phyloP scores from a whole-genome alignment of 1,139 yeast genomes.

The Debaryomyces fabryi region DNA sequence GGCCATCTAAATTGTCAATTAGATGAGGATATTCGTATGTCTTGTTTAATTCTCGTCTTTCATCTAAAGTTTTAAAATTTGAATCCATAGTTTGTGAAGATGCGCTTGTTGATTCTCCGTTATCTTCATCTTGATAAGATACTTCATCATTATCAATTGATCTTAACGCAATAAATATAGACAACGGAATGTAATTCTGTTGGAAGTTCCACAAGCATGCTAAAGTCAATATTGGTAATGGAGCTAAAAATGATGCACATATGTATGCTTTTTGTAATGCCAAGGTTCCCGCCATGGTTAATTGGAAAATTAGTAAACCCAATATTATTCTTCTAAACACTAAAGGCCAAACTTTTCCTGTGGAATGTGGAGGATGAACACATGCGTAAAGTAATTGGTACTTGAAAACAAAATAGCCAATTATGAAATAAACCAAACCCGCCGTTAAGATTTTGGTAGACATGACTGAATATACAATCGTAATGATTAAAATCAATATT shows the following conservation, averaged over 20 bases:
- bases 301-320: conserved; percentile 67
- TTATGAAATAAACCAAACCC: conserved; percentile 60
- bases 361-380: conserved; percentile 72
- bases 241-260: conserved; percentile 70
- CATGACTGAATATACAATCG: conserved; percentile 62
- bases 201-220: conserved; percentile 80
- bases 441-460: conserved; percentile 68
- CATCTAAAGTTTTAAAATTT: conserved; percentile 55
- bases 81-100: conserved; percentile 8
- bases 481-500: conserved; percentile 59
- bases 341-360: conserved; percentile 73
- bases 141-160: conserved; percentile 32
- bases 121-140: conserved; percentile 18
- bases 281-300: conserved; percentile 90
- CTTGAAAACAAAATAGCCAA: conserved; percentile 67
- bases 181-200: conserved; percentile 75
- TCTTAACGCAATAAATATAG: conserved; percentile 83
- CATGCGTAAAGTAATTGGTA: conserved; percentile 67
- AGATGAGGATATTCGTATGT: conserved; percentile 78
- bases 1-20: conserved; percentile 73
- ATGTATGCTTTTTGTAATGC: conserved; percentile 78
- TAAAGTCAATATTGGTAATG: conserved; percentile 71
- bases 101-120: conserved; percentile 16
- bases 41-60: conserved; percentile 64
- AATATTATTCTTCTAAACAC: conserved; percentile 59